phyloP scores from a whole-genome alignment of 306 rosid species.

The Sechiopsis laciniata region DNA sequence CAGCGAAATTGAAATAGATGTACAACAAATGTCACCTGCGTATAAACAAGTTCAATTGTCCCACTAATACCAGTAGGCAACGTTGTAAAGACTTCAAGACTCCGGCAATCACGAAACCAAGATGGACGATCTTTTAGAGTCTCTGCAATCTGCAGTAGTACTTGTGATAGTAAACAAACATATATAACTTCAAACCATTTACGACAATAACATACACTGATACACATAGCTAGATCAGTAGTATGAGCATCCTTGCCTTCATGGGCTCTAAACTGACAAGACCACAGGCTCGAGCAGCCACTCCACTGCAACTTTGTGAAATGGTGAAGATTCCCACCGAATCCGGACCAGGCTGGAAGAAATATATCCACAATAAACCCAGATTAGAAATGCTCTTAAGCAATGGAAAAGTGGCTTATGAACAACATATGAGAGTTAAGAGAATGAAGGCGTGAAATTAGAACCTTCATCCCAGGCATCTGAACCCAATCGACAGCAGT shows the following conservation, averaged over 20 bases:
- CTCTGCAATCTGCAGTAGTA: slow-evolving; percentile 65
- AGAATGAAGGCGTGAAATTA: background rate
- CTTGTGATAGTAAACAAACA: background rate
- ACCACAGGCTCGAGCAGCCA: slow-evolving; percentile 99
- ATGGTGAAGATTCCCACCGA: slow-evolving; percentile 99
- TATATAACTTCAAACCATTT: background rate
- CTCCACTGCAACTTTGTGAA: slow-evolving; percentile 93
- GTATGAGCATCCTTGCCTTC: slow-evolving; percentile 43
- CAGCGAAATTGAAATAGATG: background rate
- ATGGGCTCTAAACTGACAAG: slow-evolving; percentile 89
- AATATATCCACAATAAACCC: background rate
- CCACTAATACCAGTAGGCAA: slow-evolving; percentile 89
- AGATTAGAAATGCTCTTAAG: background rate
- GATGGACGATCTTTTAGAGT: slow-evolving; percentile 94
- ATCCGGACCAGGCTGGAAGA: slow-evolving; percentile 98
- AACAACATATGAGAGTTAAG: background rate
- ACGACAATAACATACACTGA: background rate
- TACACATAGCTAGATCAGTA: background rate
- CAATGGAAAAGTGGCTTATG: background rate
- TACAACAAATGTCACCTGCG: slow-evolving; percentile 51
- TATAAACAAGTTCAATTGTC: slow-evolving; percentile 79
- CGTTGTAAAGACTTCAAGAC: slow-evolving; percentile 82
- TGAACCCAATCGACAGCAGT: slow-evolving; percentile 99
- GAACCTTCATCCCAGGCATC: slow-evolving; percentile 99
- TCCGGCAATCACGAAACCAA: slow-evolving; percentile 98